A percentile compares a stretch with the other conserved stretches of the same genome.
phyloP scores from a whole-genome alignment of 305 asterid genomes.

The Galium porrigens region DNA sequence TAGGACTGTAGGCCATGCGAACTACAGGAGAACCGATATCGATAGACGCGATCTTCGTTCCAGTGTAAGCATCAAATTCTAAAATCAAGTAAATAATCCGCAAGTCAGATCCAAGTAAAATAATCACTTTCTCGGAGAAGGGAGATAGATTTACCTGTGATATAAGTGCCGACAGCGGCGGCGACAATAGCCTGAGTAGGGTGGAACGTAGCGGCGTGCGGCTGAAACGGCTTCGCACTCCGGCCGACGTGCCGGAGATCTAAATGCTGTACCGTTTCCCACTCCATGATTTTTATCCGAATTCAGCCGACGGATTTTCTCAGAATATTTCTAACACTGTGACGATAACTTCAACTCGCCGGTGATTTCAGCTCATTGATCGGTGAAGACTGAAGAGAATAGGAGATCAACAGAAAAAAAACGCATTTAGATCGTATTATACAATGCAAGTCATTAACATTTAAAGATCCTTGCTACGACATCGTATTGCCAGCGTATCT shows the following conservation, averaged over 20 bases:
- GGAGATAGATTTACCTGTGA: constrained; percentile 37
- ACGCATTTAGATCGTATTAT: neutral
- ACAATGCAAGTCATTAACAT: neutral
- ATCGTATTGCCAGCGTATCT: neutral
- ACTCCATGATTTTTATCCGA: constrained; percentile 44
- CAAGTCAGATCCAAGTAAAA: constrained; percentile 11
- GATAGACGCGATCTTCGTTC: constrained; percentile 84
- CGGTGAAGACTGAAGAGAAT: neutral
- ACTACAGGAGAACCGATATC: constrained; percentile 96
- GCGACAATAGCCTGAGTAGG: constrained; percentile 79
- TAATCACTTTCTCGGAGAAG: neutral
- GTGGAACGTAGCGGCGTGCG: constrained; percentile 94
- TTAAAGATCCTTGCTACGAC: neutral
- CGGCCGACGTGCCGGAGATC: constrained; percentile 96
- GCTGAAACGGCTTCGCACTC: constrained; percentile 85
- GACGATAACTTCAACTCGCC: neutral
- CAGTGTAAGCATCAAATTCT: constrained; percentile 95
- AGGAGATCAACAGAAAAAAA: neutral
- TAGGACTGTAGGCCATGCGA: constrained; percentile 89
- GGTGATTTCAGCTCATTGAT: constrained; percentile 7
- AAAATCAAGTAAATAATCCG: constrained; percentile 11
- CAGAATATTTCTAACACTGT: neutral
- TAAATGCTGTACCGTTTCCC: constrained; percentile 92
- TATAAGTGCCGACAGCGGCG: constrained; percentile 65
- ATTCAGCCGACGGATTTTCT: neutral